Percentiles rank a stretch among this genome's conserved stretches.
phyloP scores from a whole-genome alignment of 345 rosid genomes.

The Populus pruinosa region DNA sequence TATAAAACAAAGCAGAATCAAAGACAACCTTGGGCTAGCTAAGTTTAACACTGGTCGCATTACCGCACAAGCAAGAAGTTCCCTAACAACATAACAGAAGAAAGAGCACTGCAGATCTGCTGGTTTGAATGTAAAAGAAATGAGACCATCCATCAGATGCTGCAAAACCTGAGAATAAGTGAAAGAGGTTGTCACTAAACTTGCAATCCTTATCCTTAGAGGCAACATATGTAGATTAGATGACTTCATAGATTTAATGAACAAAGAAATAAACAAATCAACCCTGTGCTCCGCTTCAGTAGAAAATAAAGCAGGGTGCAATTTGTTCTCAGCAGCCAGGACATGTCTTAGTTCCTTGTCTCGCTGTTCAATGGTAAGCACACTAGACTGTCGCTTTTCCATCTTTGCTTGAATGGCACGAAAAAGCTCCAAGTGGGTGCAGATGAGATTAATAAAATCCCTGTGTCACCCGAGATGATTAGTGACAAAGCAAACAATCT shows the following conservation, averaged over 20 bases:
- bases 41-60: conserved; percentile 87
- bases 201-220: background rate
- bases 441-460: conserved; percentile 73
- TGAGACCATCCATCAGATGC: conserved; percentile 80
- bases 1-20: conserved; percentile 9
- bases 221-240: background rate
- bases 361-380: conserved; percentile 52
- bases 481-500: conserved; percentile 23
- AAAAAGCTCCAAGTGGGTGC: conserved; percentile 78
- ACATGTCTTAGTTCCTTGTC: conserved; percentile 61
- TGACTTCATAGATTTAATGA: background rate
- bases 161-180: conserved; percentile 73
- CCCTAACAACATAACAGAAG: conserved; percentile 73
- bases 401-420: conserved; percentile 72
- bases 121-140: conserved; percentile 69
- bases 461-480: conserved; percentile 48
- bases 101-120: conserved; percentile 86
- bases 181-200: conserved; percentile 13
- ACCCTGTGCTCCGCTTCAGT: conserved; percentile 97
- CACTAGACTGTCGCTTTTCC: conserved; percentile 44
- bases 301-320: conserved; percentile 96
- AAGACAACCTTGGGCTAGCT: conserved; percentile 75
- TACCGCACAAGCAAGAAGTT: conserved; percentile 93
- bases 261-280: conserved; percentile 19
- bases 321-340: conserved; percentile 70